Evolutionary conservation across 108 stramenopile genomes (phyloP), one percentile per base, ranked within the genome.

Genomic region (Bacterosira constricta): DNA sequence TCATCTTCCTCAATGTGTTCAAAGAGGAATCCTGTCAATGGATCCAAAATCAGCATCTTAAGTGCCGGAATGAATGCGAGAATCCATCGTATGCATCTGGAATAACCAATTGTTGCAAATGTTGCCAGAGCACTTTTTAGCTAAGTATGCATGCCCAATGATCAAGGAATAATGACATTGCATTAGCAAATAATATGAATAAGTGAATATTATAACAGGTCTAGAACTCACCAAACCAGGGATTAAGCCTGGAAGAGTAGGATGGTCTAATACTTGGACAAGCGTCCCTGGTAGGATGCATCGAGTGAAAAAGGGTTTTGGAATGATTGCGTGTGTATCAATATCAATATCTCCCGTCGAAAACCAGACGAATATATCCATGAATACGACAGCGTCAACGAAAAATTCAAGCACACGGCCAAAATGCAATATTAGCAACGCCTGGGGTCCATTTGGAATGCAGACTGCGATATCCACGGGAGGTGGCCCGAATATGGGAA

Each of bases 341-440:
- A 65, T 27, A 49, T 88, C 85, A 17, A 88, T 70, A 38, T 88
- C 87, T n/a, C 87, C 87, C 1, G 87, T 88, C 17, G 76, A 70
- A 62, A 86, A 88, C 87, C 87, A 88, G 35, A 88, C 81, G 21
- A 84, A 86, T 20, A 88, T 88, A 60, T 88, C 87, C 23, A 86
- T 23, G 63, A 88, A 88, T 11, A 80, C 82, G 9, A 88, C 77
- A 12, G 72, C 47, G 41, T 86, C 87, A 47, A 88, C 83, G 31
- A 80, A 82, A 18, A 62, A 45, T 49, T 88, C 87, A 21, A 86
- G 34, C 39, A 70, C 25, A 12, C 23, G 18, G 9, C 85, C 85
- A 46, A 82, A 34, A 7, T 59, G 65, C 35, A 85, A 25, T 26
- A 85, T 69, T 7, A 88, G 50, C 34, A 70, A 46, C n/a, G 87